phyloP scores from a whole-genome alignment of 306 rosid genomes.

The Oxytropis ochrocephala region DNA sequence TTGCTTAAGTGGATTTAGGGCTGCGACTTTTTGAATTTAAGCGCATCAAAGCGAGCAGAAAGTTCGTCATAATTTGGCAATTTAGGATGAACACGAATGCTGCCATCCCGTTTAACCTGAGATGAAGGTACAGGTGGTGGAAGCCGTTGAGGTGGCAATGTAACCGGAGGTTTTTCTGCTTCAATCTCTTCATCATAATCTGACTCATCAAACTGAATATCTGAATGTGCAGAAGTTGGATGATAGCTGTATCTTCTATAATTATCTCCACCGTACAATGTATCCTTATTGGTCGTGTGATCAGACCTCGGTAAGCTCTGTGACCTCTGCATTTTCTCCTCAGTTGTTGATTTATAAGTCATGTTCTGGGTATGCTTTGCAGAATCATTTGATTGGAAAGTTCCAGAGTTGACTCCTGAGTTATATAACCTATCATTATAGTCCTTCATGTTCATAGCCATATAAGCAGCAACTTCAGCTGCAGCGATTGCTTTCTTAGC shows the following conservation, averaged over 20 bases:
- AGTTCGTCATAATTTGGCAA: slow-evolving; percentile 83
- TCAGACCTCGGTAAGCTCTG: slow-evolving; percentile 48
- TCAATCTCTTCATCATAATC: slow-evolving; percentile 71
- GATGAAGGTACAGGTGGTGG: slow-evolving; percentile 57
- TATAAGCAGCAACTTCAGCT: slow-evolving; percentile 85
- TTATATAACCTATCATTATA: not conserved
- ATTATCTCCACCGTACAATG: slow-evolving; percentile 18
- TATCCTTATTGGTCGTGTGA: slow-evolving; percentile 27
- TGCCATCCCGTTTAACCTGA: slow-evolving; percentile 26
- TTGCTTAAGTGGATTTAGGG: slow-evolving; percentile 7
- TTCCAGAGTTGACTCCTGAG: slow-evolving; percentile 16
- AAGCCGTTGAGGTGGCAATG: slow-evolving; percentile 46
- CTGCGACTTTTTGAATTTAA: slow-evolving; percentile 58
- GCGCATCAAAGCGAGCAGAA: slow-evolving; percentile 84
- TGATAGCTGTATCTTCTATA: slow-evolving; percentile 71
- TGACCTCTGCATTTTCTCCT: slow-evolving; percentile 28
- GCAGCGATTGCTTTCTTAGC: slow-evolving; percentile 88
- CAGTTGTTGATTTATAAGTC: slow-evolving; percentile 26
- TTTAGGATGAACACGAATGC: slow-evolving; percentile 68
- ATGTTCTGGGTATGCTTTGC: slow-evolving; percentile 19
- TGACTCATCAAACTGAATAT: slow-evolving; percentile 77
- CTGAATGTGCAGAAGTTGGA: slow-evolving; percentile 48
- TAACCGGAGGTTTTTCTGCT: slow-evolving; percentile 37
- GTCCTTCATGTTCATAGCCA: slow-evolving; percentile 55
- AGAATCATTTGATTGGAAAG: slow-evolving; percentile 22